Base-by-base conservation (phyloP, 345 rosid species). In the Euphorbia lathyris region DNA sequence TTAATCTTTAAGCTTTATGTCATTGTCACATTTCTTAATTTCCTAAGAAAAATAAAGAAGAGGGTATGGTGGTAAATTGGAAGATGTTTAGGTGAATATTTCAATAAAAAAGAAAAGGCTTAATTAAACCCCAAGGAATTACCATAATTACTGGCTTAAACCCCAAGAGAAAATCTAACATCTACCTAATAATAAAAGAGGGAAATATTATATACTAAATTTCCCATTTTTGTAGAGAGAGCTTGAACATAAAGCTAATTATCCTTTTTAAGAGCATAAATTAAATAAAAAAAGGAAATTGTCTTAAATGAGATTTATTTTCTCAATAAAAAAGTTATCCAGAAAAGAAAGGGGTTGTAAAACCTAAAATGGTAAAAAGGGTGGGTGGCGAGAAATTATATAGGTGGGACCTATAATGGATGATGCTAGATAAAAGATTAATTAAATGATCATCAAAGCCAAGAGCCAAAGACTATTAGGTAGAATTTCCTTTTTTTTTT, bases 381-480 rank as follows among this genome's bases (percentile, higher is more conserved):
- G 38, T 34, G 38, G 38, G 38, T 34, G 38, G 38, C 4, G 11
- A 40, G 43, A 8, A 40, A 40, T 40, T 40, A 5, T 40, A 40
- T 40, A 9, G 5, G 56, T 51, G 56, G 56, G 56, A 17, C 56
- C 23, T 17, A 2, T 8, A 6, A 20, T n/a, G 17, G 72, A 36
- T 26, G 53, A 26, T 27, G 61, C 19, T 25, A 25, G 0, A 3
- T 2, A 25, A 4, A 56, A 34, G 38, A 3, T 34, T 7, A 2
- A 34, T 2, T 7, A 2, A 34, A 34, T 34, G 4, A 34, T 34
- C 38, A 34, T 34, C 38, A 34, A 2, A 34, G 7, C 19, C 71
- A 56, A 40, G 32, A 23, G 27, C 63, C 19, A 56, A 34, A 68
- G 55, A 68, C 55, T 42, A 17, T 51, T 51, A 55, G 59, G 59